phyloP scores from a whole-genome alignment of 1,284 basidiomycete genomes.

The Boletus sp. region DNA sequence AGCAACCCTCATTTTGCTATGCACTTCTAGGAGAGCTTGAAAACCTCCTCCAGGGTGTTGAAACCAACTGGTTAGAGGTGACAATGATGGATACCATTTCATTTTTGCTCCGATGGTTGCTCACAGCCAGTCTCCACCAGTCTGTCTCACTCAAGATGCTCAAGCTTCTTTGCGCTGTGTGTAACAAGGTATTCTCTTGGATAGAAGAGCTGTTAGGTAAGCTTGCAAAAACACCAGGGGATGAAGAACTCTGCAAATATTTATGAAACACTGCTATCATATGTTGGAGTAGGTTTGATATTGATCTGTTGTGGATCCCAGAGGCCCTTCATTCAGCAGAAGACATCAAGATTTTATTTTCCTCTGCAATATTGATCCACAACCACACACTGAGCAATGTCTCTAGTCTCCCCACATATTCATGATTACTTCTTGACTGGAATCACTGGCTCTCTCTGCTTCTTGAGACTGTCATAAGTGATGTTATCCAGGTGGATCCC shows the following conservation, averaged over 20 bases:
- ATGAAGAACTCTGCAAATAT: not conserved
- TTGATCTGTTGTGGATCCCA: not conserved
- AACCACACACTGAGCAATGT: constrained; percentile 1
- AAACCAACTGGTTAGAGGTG: constrained; percentile 9
- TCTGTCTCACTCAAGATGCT: not conserved
- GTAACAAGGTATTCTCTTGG: constrained; percentile 5
- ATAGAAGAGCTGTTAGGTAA: not conserved
- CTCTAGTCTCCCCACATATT: not conserved
- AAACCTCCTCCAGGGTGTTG: not conserved
- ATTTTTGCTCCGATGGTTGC: constrained; percentile 14
- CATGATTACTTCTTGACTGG: constrained; percentile 27
- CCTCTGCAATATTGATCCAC: not conserved
- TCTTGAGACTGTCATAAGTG: not conserved
- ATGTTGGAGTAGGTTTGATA: constrained; percentile 9
- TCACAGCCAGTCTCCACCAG: not conserved
- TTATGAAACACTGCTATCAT: not conserved
- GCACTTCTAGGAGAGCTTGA: constrained; percentile 43
- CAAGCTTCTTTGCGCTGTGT: not conserved
- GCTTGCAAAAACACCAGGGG: not conserved
- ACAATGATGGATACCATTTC: constrained; percentile 19
- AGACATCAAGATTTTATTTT: constrained; percentile 1
- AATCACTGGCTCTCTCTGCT: constrained; percentile 32
- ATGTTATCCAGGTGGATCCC: constrained; percentile 12
- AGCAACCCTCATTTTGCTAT: constrained; percentile 37
- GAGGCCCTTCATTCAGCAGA: not conserved